These are phyloP conservation scores for Trametes meyenii DNA, from an alignment of 768 basidiomycete genomes.

Conservation along the genomic window DNA sequence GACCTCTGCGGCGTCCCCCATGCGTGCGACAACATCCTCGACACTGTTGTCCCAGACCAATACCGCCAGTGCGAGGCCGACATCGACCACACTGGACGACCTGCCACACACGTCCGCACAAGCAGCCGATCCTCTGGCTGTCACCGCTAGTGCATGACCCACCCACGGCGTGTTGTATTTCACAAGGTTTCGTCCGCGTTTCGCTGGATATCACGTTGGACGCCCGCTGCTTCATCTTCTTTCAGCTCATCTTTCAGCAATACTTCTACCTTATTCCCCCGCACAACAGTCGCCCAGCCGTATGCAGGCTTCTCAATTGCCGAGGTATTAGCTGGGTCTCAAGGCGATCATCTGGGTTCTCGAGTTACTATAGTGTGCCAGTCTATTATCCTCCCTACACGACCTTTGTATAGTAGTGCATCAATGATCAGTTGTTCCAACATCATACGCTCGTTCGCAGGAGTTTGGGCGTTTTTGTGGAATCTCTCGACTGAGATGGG, in stretches of 20 bases:
- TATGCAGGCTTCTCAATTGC: conserved; percentile 7
- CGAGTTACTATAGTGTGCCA: conserved; percentile 17
- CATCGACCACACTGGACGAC: conserved; percentile 7
- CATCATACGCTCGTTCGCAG: neutral
- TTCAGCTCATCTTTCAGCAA: conserved; percentile 5
- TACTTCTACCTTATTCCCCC: conserved; percentile 18
- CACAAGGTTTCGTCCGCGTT: neutral
- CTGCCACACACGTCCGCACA: conserved; percentile 14
- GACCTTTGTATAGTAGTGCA: conserved; percentile 22
- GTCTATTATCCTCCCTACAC: conserved; percentile 12
- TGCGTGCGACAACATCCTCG: neutral
- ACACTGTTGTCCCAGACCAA: neutral
- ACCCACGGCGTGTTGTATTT: neutral
- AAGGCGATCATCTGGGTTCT: conserved; percentile 12
- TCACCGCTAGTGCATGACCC: conserved; percentile 21
- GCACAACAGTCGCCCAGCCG: conserved; percentile 18
- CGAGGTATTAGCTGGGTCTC: conserved; percentile 13
- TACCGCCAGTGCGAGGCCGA: neutral
- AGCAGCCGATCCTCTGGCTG: conserved; percentile 11
- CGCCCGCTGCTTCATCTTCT: conserved; percentile 1
- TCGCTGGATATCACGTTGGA: neutral
- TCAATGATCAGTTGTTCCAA: conserved; percentile 23
- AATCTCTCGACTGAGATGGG: too few relatives aligned
- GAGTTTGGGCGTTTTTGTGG: neutral
- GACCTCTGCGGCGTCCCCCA: conserved; percentile 1